phyloP scores from a whole-genome alignment of 2,329 filamentous ascomycete species.

The Beauveria bassiana region DNA sequence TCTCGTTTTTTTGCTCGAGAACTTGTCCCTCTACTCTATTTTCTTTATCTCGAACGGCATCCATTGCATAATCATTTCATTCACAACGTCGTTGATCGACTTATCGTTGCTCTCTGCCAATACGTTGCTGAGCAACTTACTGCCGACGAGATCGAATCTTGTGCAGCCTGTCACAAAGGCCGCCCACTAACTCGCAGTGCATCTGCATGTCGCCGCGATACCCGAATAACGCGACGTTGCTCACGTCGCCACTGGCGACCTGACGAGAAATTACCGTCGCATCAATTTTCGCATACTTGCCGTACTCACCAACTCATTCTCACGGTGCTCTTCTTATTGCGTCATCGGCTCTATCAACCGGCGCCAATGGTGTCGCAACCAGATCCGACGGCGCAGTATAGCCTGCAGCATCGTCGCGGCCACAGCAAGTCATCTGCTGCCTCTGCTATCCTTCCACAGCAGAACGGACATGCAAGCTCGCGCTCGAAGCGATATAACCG shows the following conservation, averaged over 20 bases:
- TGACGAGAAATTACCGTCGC: not conserved
- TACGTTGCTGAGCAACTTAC: not conserved
- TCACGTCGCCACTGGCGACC: constrained; percentile 4
- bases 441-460: constrained; percentile 30
- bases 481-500: constrained; percentile 67
- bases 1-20: not conserved
- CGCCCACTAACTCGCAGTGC: not conserved
- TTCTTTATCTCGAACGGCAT: not conserved
- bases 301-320: not conserved
- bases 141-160: not conserved
- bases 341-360: not conserved
- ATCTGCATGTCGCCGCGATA: not conserved
- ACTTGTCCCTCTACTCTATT: not conserved
- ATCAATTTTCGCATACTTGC: not conserved
- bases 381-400: constrained; percentile 28
- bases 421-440: constrained; percentile 50
- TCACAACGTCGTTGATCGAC: not conserved
- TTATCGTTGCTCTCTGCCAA: not conserved
- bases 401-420: constrained; percentile 22
- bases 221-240: constrained; percentile 1
- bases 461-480: constrained; percentile 32
- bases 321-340: not conserved
- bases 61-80: not conserved
- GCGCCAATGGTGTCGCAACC: constrained; percentile 54
- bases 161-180: constrained; percentile 8